Conservation (phyloP, 257 asterid genomes). For the Solanum habrochaites region DNA sequence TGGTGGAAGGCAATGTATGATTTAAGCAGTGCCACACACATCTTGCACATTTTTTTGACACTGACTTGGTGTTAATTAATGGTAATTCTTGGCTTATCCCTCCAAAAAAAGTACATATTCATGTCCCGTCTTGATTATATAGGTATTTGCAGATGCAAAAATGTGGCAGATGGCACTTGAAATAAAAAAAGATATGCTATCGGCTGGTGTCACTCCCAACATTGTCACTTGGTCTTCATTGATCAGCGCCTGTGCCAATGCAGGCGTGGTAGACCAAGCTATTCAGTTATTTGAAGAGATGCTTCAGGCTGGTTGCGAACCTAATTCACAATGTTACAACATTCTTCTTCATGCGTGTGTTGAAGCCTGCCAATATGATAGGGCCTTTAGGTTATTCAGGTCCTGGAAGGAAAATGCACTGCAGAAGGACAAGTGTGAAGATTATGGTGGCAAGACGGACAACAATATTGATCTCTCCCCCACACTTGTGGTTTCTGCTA, state of each 20-base stretch:
- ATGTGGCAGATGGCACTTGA: slow-evolving; percentile 78
- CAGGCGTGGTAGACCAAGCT: slow-evolving; percentile 79
- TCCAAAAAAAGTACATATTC: background rate
- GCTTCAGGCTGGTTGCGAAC: slow-evolving; percentile 72
- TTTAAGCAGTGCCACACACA: background rate
- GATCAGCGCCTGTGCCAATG: slow-evolving; percentile 88
- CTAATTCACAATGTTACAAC: slow-evolving; percentile 77
- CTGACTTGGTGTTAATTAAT: background rate
- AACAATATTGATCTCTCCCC: background rate
- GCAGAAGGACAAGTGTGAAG: slow-evolving; percentile 16
- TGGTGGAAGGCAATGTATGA: background rate
- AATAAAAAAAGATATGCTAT: slow-evolving; percentile 75
- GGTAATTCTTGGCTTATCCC: background rate
- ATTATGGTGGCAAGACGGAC: slow-evolving; percentile 8
- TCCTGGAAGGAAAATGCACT: slow-evolving; percentile 65
- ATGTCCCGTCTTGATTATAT: slow-evolving; percentile 24
- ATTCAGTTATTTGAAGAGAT: slow-evolving; percentile 63
- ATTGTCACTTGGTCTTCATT: slow-evolving; percentile 78
- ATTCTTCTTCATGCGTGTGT: slow-evolving; percentile 89
- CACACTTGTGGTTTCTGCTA: slow-evolving; percentile 3
- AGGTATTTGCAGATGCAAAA: slow-evolving; percentile 95
- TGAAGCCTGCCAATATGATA: slow-evolving; percentile 77
- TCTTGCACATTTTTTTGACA: background rate
- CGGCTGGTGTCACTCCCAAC: slow-evolving; percentile 65
- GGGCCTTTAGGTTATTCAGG: slow-evolving; percentile 79